Evolutionary conservation across 2,329 filamentous ascomycete genomes (phyloP), one percentile per base, ranked within the genome.

Genomic region (Talaromyces sp.): DNA sequence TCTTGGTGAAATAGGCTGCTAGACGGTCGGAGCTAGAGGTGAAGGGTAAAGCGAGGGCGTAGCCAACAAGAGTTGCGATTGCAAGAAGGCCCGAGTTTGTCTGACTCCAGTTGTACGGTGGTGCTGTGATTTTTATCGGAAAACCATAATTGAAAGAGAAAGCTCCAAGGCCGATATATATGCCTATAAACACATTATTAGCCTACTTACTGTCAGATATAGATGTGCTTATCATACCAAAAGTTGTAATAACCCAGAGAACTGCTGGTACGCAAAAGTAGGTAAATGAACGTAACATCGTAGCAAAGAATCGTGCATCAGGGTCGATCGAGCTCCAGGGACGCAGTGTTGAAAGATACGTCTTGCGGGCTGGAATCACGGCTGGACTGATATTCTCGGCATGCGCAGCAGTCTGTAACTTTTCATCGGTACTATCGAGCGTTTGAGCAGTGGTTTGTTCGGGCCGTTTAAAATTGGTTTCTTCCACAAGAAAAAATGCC

Each of bases 401-500:
- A 37, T 56, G 50, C 31, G 50, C 50, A 37, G 50, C 35, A 7
- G 17, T 22, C 13, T 56, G 50, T 22, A 56, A 10, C 31, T 56
- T 56, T 22, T 56, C 50, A 56, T 37, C 31, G 1, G 31, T 6
- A 56, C 22, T 22, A 35, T 37, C 31, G 17, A 31, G 19, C n/a
- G 31, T 19, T 7, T 68, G 58, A n/a, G 54, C 57, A 9, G 31
- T 63, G 5, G 0, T 15, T 22, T 41, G 62, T 19, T 63, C 19
- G 15, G 59, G 59, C 56, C 82, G 77, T 50, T 80, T 74, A 68
- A 87, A 88, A 15, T 82, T 82, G 7, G 85, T 86, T 71, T 89
- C 86, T 68, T 88, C 86, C 67, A 87, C 84, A 69, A 88, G 84
- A 66, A 88, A 75, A 70, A 87, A 86, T 0, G 83, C 79, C 8